Evolutionary conservation across 768 basidiomycete species (phyloP).

Genomic region (Pleurotus tuoliensis): DNA sequence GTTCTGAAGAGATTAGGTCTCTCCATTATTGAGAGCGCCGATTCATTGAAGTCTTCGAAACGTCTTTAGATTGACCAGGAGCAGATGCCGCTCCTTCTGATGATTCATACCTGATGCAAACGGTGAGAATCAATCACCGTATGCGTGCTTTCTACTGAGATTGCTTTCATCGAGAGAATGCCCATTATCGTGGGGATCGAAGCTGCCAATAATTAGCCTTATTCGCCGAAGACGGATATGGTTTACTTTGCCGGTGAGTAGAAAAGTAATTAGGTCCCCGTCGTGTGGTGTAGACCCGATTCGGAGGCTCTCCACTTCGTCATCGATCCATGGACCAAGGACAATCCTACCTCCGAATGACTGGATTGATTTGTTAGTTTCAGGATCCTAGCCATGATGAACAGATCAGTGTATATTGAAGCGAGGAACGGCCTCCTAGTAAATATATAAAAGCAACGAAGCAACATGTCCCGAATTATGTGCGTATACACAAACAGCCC

Average conservation of each 20-base stretch:
- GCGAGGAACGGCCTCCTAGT: not conserved
- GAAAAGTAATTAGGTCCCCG: not conserved
- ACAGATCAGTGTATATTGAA: not conserved
- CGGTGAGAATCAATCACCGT: too few species aligned
- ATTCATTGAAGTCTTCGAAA: too few species aligned
- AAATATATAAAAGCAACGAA: not conserved
- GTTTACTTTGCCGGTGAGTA: not conserved
- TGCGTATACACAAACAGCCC: not conserved
- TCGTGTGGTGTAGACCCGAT: not conserved
- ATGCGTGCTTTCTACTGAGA: too few species aligned
- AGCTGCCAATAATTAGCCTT: not conserved
- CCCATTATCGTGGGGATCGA: not conserved
- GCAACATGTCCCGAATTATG: not conserved
- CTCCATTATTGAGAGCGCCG: too few species aligned
- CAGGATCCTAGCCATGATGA: not conserved
- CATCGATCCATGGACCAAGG: not conserved
- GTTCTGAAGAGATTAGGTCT: too few species aligned
- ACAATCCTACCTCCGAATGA: not conserved
- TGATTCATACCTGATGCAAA: too few species aligned
- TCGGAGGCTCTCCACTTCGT: not conserved
- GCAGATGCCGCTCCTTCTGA: too few species aligned
- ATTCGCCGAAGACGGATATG: conserved; percentile 2
- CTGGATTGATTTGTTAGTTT: not conserved
- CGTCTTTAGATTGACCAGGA: too few species aligned
- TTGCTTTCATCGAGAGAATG: too few species aligned